Evolutionary conservation across 23 red algal species (phyloP), one percentile per base, ranked within the genome.

Genomic region (Gracilaria gracilis): DNA sequence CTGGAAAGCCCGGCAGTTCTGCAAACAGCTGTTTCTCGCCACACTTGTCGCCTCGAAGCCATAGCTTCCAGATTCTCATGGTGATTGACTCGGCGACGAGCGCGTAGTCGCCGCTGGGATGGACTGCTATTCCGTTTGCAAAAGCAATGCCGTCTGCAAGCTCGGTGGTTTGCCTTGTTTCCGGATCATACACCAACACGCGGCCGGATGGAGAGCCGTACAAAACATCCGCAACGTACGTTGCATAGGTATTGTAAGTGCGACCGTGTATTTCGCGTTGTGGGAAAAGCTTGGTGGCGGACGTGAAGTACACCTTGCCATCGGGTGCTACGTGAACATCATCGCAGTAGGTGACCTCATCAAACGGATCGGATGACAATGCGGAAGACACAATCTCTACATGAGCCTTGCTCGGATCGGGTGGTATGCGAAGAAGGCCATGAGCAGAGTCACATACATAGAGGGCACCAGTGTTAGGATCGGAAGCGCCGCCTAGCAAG

Each of bases 291-390:
- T 51, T 77, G 4, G 72, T 49, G 20, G 72, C 72, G 31, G 72
- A 77, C 23, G 72, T 77, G 72, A 77, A 77, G 72, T 77, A 77
- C 9, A 77, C 72, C 15, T 77, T 77, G 29, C 72, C 72, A 51
- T 77, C 72, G 5, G 40, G 0, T 9, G 72, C 11, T 8, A 77
- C 72, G 28, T 77, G 72, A 9, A 77, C 72, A 42, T 77, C 72
- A 50, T 77, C 72, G 46, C 72, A 77, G 20, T 49, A 77, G 34
- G 72, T 51, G 42, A 77, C 50, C 15, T 51, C 72, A 51, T 77
- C 46, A 4, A 77, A 31, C 31, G 72, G 72, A 50, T 77, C 72
- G 13, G 72, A 77, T 2, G 72, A 49, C 20, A 77, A 28, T 19
- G 39, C 39, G 6, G 46, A 7, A 46, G 72, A 12, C 72, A 77